Conservation (phyloP, 2,329 filamentous ascomycete species). For the Claviceps maximensis region DNA sequence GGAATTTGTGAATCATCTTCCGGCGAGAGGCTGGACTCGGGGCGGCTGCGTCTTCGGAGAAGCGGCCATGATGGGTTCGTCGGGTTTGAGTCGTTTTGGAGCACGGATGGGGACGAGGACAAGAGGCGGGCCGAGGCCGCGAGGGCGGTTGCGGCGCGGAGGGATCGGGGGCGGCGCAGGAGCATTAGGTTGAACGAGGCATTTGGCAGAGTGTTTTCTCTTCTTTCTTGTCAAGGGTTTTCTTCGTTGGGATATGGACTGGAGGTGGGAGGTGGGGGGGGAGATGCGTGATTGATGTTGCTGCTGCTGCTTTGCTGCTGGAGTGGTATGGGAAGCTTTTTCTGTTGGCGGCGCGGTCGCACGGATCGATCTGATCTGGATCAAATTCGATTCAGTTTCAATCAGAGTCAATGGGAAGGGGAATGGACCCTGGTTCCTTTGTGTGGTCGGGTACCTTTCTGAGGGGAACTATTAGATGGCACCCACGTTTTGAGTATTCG, state of each 20-base stretch:
- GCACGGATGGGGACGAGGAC: not conserved
- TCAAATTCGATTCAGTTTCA: too few species aligned
- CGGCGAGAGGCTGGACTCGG: not conserved
- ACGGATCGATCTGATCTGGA: not conserved
- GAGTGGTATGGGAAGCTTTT: not conserved
- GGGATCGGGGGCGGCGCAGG: constrained; percentile 19
- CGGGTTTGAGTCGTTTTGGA: not conserved
- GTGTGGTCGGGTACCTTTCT: too few species aligned
- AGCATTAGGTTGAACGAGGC: constrained; percentile 14
- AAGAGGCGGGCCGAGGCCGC: constrained; percentile 2
- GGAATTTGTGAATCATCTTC: not conserved
- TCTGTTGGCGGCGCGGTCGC: not conserved
- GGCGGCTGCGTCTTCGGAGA: constrained; percentile 1
- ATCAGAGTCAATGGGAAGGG: too few species aligned
- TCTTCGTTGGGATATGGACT: too few species aligned
- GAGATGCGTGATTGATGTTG: not conserved
- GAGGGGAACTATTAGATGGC: too few species aligned
- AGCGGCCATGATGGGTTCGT: constrained; percentile 5
- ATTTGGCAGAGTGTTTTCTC: not conserved
- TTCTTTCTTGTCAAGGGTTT: not conserved
- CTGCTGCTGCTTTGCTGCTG: not conserved
- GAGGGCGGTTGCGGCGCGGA: constrained; percentile 12
- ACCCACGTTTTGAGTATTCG: too few species aligned
- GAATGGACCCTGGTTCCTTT: too few species aligned
- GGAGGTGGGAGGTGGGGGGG: not conserved